phyloP scores from a whole-genome alignment of 768 basidiomycete genomes.

The Boletellus ananas region DNA sequence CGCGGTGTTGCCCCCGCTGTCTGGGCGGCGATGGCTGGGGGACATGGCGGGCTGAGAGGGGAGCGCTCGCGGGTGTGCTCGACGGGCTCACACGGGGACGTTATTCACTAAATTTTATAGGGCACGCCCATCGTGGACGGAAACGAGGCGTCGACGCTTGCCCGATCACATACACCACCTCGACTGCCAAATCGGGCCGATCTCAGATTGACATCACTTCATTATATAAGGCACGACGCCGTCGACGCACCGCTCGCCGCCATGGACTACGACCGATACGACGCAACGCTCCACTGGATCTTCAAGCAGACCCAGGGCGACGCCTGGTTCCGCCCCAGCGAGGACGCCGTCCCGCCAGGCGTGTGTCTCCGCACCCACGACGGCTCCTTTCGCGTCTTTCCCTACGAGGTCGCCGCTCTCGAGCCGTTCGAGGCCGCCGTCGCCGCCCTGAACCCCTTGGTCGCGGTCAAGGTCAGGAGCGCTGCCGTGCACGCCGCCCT shows the following conservation, averaged over 20 bases:
- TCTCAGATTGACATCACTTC: constrained; percentile 13
- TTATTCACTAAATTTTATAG: background rate
- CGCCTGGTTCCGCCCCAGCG: constrained; percentile 52
- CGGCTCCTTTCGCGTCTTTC: constrained; percentile 51
- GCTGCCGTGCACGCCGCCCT: constrained; percentile 51
- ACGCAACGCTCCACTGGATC: constrained; percentile 26
- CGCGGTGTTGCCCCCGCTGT: constrained; percentile 12
- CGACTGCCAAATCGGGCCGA: constrained; percentile 4
- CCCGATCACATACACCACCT: background rate
- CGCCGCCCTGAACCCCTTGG: constrained; percentile 49
- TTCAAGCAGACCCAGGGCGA: constrained; percentile 40
- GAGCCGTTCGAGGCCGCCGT: constrained; percentile 55
- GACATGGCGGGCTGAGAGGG: constrained; percentile 11
- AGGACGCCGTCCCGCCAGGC: constrained; percentile 43
- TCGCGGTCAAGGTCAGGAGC: constrained; percentile 50
- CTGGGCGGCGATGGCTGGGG: constrained; percentile 5
- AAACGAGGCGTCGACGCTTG: constrained; percentile 7
- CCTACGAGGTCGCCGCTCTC: constrained; percentile 49
- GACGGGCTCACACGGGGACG: background rate
- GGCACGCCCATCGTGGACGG: background rate
- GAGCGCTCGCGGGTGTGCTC: background rate
- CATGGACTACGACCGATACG: constrained; percentile 36
- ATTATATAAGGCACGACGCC: constrained; percentile 5
- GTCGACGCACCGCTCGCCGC: constrained; percentile 3
- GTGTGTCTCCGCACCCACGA: constrained; percentile 48